Evolutionary conservation across 2,329 filamentous ascomycete genomes (phyloP).

Genomic region (Colletotrichum incanum): DNA sequence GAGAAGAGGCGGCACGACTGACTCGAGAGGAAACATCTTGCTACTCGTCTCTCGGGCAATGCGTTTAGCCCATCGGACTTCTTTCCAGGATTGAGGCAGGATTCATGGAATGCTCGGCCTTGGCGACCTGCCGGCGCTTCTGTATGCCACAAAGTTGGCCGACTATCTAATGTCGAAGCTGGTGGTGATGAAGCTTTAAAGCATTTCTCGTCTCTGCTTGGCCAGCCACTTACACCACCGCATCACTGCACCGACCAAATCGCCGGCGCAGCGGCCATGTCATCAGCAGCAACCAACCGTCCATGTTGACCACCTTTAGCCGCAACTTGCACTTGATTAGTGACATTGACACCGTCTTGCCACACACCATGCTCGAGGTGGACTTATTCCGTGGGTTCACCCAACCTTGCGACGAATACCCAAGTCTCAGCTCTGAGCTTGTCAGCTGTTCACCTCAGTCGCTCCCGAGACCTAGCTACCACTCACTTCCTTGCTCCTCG

Average conservation of each 20-base stretch:
- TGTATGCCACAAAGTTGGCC: conserved; percentile 6
- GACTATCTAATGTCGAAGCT: not conserved
- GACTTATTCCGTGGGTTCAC: conserved; percentile 6
- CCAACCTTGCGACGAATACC: conserved; percentile 34
- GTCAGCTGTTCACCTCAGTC: conserved; percentile 39
- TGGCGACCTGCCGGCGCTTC: conserved; percentile 16
- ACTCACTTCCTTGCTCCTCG: conserved; percentile 29
- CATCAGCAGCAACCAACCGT: conserved; percentile 1
- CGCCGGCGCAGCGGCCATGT: conserved; percentile 7
- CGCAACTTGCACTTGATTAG: conserved; percentile 7
- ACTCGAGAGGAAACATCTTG: conserved; percentile 40
- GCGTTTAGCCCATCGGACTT: conserved; percentile 24
- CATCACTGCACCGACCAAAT: conserved; percentile 25
- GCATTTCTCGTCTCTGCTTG: conserved; percentile 23
- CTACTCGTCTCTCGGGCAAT: conserved; percentile 37
- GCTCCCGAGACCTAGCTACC: conserved; percentile 18
- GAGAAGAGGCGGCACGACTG: conserved; percentile 36
- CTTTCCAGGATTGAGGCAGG: conserved; percentile 7
- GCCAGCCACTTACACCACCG: conserved; percentile 38
- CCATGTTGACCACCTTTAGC: conserved; percentile 2
- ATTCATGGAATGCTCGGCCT: conserved; percentile 3
- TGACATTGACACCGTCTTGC: conserved; percentile 29
- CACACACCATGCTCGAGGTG: conserved; percentile 10
- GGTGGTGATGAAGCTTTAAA: conserved; percentile 23
- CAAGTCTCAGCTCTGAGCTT: conserved; percentile 34